Base-by-base conservation (phyloP, 2,329 filamentous ascomycete genomes). In the Aspergillus pseudoviridinutans region DNA sequence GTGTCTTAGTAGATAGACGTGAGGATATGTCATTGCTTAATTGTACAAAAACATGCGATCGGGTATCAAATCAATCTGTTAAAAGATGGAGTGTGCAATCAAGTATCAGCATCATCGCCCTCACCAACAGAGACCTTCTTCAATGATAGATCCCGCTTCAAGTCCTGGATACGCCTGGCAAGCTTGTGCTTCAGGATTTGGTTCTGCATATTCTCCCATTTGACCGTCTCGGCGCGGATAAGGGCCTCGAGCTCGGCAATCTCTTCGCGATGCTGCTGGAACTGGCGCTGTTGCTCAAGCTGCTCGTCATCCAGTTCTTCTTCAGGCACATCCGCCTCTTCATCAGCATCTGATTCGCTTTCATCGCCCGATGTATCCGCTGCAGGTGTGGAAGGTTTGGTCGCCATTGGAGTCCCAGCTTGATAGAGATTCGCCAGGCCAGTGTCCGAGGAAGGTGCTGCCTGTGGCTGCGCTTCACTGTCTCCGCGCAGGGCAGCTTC, bases 191-290 rank as follows among this genome's bases (percentile, higher is more conserved):
- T 74, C 53, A 78, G 56, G 58, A 78, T 78, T 4, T 67, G 63
- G 51, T 78, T 78, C 53, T 66, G 63, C 58, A 75, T 71, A 44
- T 67, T 67, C 63, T 78, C 74, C 71, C 74, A 77, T 47, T 71
- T 70, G 29, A 66, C 65, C 0, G 73, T 77, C 56, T 77, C 74
- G 2, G 70, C 64, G 10, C 68, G 68, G 44, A 78, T 74, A 32
- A 74, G 63, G 3, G 69, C 68, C 52, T 79, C 75, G 22, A 79
- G 61, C 53, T 79, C 77, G 1, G 67, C 70, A 56, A 79, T 76
- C 56, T 78, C 72, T 59, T 80, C 78, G 14, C 75, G 75, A 50
- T 75, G 74, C 56, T 79, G 74, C 57, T 78, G 74, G 32, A 76
- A 62, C 49, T 76, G 73, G 27, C 68, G 75, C 54, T 73, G 75